A percentile compares a stretch with the other conserved stretches of the same genome.
phyloP scores from a whole-genome alignment of 164 flowering plant genomes.

The Litsea cubeba region DNA sequence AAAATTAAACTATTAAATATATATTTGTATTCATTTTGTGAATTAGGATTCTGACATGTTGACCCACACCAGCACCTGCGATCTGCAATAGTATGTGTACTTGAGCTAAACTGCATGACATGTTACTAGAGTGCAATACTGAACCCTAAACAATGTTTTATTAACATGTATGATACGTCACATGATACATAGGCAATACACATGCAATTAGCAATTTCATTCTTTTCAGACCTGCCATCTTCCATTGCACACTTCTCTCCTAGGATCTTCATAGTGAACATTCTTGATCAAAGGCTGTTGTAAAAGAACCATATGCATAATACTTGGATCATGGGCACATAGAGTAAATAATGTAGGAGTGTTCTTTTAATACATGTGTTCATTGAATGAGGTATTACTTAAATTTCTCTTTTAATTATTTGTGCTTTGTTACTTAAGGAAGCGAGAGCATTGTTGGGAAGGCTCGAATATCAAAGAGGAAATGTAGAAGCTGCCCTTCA shows the following conservation, averaged over 20 bases:
- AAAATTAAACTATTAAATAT: too few relatives aligned
- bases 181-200: not conserved
- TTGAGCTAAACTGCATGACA: too few relatives aligned
- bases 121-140: too few relatives aligned
- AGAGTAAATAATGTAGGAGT: not conserved
- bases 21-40: too few relatives aligned
- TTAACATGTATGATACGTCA: not conserved
- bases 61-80: too few relatives aligned
- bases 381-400: not conserved
- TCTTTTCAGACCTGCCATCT: too few relatives aligned
- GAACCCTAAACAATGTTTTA: not conserved
- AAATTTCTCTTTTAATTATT: not conserved
- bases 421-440: slow-evolving; percentile 42
- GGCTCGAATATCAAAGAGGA: slow-evolving; percentile 86
- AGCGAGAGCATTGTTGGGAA: slow-evolving; percentile 88
- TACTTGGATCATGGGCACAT: not conserved
- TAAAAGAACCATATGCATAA: not conserved
- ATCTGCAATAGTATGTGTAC: too few relatives aligned
- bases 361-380: not conserved
- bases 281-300: not conserved
- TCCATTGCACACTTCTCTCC: not conserved
- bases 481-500: slow-evolving; percentile 81
- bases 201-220: too few relatives aligned
- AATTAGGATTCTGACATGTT: too few relatives aligned
- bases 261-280: not conserved